Conservation (phyloP, 2,329 filamentous ascomycete species). For the Verticillium isaacii region DNA sequence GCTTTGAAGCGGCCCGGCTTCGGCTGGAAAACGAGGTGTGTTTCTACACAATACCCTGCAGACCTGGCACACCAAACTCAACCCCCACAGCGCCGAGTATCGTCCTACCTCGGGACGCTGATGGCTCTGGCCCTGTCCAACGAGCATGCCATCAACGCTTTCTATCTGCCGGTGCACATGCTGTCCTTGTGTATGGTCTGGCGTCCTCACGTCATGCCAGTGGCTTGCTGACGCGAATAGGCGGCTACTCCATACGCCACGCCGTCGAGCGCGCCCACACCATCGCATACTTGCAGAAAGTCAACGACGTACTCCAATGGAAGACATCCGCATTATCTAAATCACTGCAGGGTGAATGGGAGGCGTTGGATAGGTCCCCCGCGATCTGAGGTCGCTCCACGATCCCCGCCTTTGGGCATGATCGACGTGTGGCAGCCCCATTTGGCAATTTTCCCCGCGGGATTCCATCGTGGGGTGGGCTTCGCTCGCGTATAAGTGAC, state of each 20-base stretch:
- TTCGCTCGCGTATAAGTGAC: no score
- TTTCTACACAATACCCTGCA: background rate
- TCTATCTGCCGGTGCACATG: slow-evolving; percentile 16
- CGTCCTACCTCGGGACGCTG: slow-evolving; percentile 10
- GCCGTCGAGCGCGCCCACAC: slow-evolving; percentile 11
- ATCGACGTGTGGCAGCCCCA: no score
- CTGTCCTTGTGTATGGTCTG: slow-evolving; percentile 13
- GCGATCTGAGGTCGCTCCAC: slow-evolving; percentile 3
- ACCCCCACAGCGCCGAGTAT: background rate
- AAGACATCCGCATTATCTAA: slow-evolving; percentile 6
- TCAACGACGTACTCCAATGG: slow-evolving; percentile 7
- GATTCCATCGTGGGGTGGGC: no score
- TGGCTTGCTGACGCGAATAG: background rate
- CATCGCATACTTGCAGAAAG: slow-evolving; percentile 14
- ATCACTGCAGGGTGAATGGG: slow-evolving; percentile 13
- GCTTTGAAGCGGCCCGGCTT: slow-evolving; percentile 7
- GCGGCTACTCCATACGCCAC: slow-evolving; percentile 7
- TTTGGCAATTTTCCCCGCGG: no score
- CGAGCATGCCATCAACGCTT: slow-evolving; percentile 14
- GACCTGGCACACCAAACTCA: background rate
- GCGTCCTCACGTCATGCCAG: background rate
- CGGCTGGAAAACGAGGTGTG: slow-evolving; percentile 8
- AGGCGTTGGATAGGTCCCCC: slow-evolving; percentile 5
- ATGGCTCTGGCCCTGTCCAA: slow-evolving; percentile 16
- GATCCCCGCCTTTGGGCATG: background rate